Evolutionary conservation across 768 basidiomycete species (phyloP), one percentile per base, ranked within the genome.

Genomic region (Solioccasus polychromus): DNA sequence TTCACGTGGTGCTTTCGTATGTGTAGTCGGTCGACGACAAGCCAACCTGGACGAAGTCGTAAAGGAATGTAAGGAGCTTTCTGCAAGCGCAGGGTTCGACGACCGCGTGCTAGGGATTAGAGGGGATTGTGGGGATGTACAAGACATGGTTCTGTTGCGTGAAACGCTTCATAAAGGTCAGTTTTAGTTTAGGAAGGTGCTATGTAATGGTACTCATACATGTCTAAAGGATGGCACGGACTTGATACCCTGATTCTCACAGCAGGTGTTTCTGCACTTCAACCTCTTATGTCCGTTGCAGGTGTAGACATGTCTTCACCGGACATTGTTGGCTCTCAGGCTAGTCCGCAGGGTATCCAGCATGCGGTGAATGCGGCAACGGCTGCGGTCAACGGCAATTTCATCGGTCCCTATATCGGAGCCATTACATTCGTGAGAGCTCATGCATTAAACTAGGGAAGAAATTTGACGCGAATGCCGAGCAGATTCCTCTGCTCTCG

Each of bases 181-280:
- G 26, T 30, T 18, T 23, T 24, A 26, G 19, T 41, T 24, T 44
- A 22, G 31, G 11, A 29, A 38, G 11, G 12, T 2, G 22, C 35
- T 3, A 6, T 24, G n/a, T 8, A 46, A 2, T 18, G 50, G 2
- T 25, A 10, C 38, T 53, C 19, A 58, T 32, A 3, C 18, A 5
- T 38, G 4, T 28, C 18, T 36, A 14, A 8, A 94, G 92, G 73
- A 52, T 93, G 91, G 90, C 70, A 68, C 2, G 88, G 91, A 14
- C 53, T 94, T 2, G 92, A 95, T 63, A 95, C 92, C 0, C 60
- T 95, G 5, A 68, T 92, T 24, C 78, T 95, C 28, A 76, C 79
- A 25, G 91, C 92, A 3, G 93, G 93, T 4, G 87, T 93, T 0
- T 89, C 89, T 1, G 83, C 91, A 10, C 71, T 92, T 3, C 80